Base-by-base conservation (phyloP, 2,329 filamentous ascomycete genomes). In the Fusarium sp. region DNA sequence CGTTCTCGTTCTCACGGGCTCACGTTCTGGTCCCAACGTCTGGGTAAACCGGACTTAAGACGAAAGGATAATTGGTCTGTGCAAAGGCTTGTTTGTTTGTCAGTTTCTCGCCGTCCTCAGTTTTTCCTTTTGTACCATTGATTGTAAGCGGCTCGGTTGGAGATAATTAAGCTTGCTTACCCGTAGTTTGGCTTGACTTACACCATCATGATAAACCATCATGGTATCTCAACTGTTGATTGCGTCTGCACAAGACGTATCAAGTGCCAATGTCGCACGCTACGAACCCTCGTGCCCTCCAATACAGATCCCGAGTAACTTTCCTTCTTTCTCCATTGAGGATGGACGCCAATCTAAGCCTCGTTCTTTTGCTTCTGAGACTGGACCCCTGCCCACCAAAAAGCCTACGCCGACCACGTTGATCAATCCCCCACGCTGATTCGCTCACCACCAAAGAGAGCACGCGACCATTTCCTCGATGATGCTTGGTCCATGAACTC, bases 401-500 rank as follows among this genome's bases (percentile, higher is more conserved):
- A 64, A 60, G 70, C 64, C 67, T 68, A 70, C 65, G 46, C 53
- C 62, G 72, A 76, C 75, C 79, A 80, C 79, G 79, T 80, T 78
- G 76, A 75, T 71, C 19, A 56, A 72, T 64, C 52, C 66, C 62
- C 66, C 60, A 58, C 66, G 63, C 74, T 80, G 75, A 81, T 81
- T 81, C 75, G 79, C 53, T 73, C 28, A 56, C 34, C 55, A 67
- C 64, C 73, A 61, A 61, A 65, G 64, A 67, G 76, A 81, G 79
- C 79, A 81, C 79, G 79, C 79, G 79, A 81, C 79, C 78, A 79
- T 77, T 79, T 80, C 73, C 79, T 81, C 74, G 76, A 81, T 80
- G 78, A 78, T 81, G 79, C 79, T 81, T 81, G 79, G 79, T 80
- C 79, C 77, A 80, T 70, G 63, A 73, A 73, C 38, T 62, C 49